Base-by-base conservation (phyloP, 345 rosid genomes). In the Acer campestre region DNA sequence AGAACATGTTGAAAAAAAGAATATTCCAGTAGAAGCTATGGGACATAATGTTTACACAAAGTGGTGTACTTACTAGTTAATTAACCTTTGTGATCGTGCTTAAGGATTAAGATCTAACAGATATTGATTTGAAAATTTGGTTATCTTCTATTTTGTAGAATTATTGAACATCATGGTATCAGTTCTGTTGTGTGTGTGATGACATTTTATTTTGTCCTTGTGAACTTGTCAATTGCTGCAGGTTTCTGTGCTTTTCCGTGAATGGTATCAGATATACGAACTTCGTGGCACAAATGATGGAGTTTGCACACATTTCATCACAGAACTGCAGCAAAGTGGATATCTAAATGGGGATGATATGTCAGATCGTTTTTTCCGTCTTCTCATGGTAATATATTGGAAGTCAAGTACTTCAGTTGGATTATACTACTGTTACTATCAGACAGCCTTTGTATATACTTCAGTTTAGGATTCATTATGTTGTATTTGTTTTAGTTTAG, bases 231-330 rank as follows among this genome's bases (percentile, higher is more conserved):
- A 51, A 71, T 38, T 55, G 16, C 10, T 80, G 46, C 76, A 84
- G 87, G 85, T 80, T 53, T 79, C 83, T 13, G 51, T 14, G 61
- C 73, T 79, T 46, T 80, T 84, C 67, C 81, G 31, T 4, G 85
- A 84, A 29, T 84, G 87, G 87, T 77, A 49, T 10, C 74, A 73
- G 14, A 81, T 84, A 42, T 82, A 79, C 61, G 87, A 82, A 63
- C 83, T 61, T 22, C 85, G 74, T 49, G 80, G 80, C 35, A 58
- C 81, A 70, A 77, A 74, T 77, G 87, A 84, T 23, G 70, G 70
- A 44, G 75, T 76, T 51, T 81, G 29, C 44, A 73, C 44, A 17
- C 75, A 44, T 29, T 84, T 44, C 59, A 65, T 84, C 61, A 46
- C 64, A 18, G 78, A 85, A 71, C 58, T 85, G 72, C 88, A 62